phyloP scores from a whole-genome alignment of 768 basidiomycete genomes.

The Suillus bovinus region DNA sequence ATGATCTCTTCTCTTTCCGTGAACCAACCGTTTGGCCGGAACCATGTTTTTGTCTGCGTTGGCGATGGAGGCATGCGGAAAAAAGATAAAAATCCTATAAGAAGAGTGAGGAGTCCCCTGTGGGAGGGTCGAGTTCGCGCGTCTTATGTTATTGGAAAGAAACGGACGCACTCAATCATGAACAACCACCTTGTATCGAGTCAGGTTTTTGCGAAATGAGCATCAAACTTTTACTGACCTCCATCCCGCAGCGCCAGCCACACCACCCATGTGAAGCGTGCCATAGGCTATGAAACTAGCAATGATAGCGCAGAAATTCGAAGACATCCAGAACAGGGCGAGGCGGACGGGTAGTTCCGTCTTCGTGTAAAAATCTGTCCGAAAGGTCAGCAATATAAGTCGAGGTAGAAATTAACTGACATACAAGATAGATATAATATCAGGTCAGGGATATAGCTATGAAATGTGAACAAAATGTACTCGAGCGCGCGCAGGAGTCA shows the following conservation, averaged over 20 bases:
- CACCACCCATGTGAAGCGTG: conserved; percentile 58
- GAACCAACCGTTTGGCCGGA: conserved; percentile 64
- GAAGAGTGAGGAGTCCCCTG: conserved; percentile 50
- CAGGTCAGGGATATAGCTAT: conserved; percentile 57
- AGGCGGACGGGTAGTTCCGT: conserved; percentile 57
- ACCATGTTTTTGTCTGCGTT: conserved; percentile 58
- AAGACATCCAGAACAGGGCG: conserved; percentile 56
- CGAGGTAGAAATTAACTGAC: conserved; percentile 16
- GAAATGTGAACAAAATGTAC: background rate
- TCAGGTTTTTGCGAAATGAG: background rate
- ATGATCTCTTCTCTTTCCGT: conserved; percentile 62
- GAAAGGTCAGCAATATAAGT: background rate
- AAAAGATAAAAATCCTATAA: conserved; percentile 53
- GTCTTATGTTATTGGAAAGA: conserved; percentile 35
- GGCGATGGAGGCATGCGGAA: conserved; percentile 63
- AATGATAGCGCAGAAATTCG: conserved; percentile 45
- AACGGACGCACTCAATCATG: conserved; percentile 48
- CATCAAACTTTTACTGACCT: conserved; percentile 27
- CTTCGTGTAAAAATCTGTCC: conserved; percentile 53
- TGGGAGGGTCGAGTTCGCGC: conserved; percentile 35
- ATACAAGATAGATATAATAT: conserved; percentile 62
- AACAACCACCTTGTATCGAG: conserved; percentile 49
- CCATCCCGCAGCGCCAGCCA: conserved; percentile 54
- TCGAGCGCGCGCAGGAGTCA: background rate
- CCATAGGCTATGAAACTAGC: conserved; percentile 61